phyloP scores from a whole-genome alignment of 2,329 filamentous ascomycete species.

The Cordyceps cicadae region DNA sequence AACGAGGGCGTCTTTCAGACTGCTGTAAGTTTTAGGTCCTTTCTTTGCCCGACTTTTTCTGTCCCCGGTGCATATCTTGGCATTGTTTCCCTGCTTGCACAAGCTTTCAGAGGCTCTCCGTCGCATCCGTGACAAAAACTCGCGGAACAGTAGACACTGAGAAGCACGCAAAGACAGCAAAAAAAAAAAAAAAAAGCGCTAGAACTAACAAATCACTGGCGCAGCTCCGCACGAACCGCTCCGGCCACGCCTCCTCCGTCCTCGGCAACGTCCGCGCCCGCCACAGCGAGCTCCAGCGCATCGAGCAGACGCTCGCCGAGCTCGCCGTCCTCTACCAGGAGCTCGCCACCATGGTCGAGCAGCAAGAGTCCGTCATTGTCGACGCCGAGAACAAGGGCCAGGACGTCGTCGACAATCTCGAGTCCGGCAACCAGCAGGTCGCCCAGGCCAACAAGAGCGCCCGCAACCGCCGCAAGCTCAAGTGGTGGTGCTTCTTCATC shows the following conservation, averaged over 20 bases:
- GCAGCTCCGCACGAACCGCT: constrained; percentile 67
- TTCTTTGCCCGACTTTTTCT: background rate
- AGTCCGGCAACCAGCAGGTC: constrained; percentile 62
- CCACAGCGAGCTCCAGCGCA: constrained; percentile 75
- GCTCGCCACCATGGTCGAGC: constrained; percentile 64
- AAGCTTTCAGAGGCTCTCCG: background rate
- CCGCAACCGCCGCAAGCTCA: constrained; percentile 61
- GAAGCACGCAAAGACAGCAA: background rate
- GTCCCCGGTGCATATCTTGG: background rate
- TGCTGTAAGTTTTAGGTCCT: constrained; percentile 47
- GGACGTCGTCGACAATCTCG: constrained; percentile 57
- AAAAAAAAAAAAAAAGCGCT: too few relatives aligned
- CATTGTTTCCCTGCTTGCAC: background rate
- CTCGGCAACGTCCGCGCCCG: constrained; percentile 73
- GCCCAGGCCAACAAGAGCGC: constrained; percentile 60
- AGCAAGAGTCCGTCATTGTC: constrained; percentile 58
- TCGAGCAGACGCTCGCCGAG: constrained; percentile 66
- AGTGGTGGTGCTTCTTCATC: constrained; percentile 70
- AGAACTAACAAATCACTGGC: background rate
- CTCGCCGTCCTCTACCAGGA: constrained; percentile 64
- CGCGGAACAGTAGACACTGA: background rate
- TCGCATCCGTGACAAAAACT: background rate
- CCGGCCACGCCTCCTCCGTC: constrained; percentile 62
- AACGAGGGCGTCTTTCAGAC: constrained; percentile 76
- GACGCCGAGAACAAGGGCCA: constrained; percentile 57